A percentile compares a stretch with the other conserved stretches of the same genome.
Conservation (phyloP, 148 eudicot genomes). For the Cornus suecica region DNA sequence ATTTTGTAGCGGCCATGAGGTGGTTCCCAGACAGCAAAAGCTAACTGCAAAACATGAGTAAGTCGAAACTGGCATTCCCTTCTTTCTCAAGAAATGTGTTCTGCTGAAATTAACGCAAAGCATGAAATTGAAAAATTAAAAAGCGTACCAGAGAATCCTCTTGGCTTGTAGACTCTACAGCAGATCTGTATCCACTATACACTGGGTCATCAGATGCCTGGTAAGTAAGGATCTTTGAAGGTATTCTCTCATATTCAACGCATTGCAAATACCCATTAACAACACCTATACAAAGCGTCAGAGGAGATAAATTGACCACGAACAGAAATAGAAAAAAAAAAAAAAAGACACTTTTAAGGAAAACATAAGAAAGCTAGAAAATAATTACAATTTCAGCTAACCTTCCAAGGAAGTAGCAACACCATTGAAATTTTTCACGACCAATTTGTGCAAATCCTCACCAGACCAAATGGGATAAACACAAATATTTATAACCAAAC, state of each 20-base stretch:
- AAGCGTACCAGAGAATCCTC: conserved; percentile 53
- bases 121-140: not conserved
- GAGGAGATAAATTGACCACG: not conserved
- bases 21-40: conserved; percentile 69
- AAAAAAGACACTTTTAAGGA: not conserved
- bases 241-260: conserved; percentile 46
- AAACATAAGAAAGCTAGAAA: not conserved
- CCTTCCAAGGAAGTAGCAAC: conserved; percentile 74
- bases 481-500: conserved; percentile 50
- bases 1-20: conserved; percentile 68
- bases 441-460: conserved; percentile 71
- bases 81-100: not conserved
- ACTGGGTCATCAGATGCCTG: conserved; percentile 58
- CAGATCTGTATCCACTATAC: conserved; percentile 59
- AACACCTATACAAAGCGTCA: conserved; percentile 31
- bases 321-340: not conserved
- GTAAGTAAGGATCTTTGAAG: conserved; percentile 51
- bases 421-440: conserved; percentile 60
- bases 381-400: conserved; percentile 3
- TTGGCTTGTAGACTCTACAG: conserved; percentile 53
- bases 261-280: conserved; percentile 47
- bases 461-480: conserved; percentile 80
- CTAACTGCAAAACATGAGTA: conserved; percentile 29
- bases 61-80: conserved; percentile 1
- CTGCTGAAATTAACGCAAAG: not conserved